Base-by-base conservation (phyloP, 495 filamentous ascomycete genomes). In the Penicillium antarcticum region DNA sequence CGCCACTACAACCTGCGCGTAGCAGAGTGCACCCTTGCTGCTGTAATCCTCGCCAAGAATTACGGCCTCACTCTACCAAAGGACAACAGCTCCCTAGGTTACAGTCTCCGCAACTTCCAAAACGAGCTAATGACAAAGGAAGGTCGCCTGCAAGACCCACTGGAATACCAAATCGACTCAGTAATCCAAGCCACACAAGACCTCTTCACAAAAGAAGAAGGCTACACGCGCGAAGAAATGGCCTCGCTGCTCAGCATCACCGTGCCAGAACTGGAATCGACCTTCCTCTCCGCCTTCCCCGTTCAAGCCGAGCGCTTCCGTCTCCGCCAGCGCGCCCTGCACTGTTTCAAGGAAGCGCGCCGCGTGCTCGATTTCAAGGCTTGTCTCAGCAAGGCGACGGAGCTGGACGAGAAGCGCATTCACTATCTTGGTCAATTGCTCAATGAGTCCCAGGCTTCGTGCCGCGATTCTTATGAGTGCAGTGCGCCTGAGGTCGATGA, bases 1-100 rank as follows among this genome's bases (percentile, higher is more conserved):
- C 84, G 91, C 46, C 89, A 89, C 75, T 98, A 97, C 77, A 98
- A 98, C 69, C 84, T 98, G 5, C 87, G 94, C 14, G 94, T 98
- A 1, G 94, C 97, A 8, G 94, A 97, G 68, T 95, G 90, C 73
- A 91, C 85, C 6, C 79, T 98, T 29, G 95, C 95, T 11, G 89
- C 94, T 2, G 85, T 88, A 61, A 83, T 77, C 53, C 81, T 90
- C 2, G 80, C 83, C 32, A 84, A 84, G 55, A 72, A 75, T 46
- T 69, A 82, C 44, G 71, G 67, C 10, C 71, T 91, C 42, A 83
- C 79, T 1, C 82, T 98, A 5, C 84, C 88, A 13, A 67, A 80
- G 42, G 94, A 98, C 67, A 83, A 85, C 48, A 87, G 87, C 17
- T 95, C 95, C 0, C 78, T 98, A 10, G 89, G 87, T 8, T 83